phyloP scores from a whole-genome alignment of 768 basidiomycete species.

The Hericium erinaceus region DNA sequence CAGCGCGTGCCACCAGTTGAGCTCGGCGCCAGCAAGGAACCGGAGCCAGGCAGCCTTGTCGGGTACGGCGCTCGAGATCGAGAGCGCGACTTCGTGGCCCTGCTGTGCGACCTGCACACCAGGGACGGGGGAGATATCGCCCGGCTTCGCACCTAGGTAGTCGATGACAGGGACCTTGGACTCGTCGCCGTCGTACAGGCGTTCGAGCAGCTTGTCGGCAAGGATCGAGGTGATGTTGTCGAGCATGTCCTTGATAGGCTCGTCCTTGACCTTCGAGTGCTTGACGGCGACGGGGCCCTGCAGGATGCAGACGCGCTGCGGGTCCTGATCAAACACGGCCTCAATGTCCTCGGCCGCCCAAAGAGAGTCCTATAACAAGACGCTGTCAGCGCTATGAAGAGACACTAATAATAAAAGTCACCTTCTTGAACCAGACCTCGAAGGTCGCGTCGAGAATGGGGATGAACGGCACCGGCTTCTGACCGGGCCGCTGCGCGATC shows the following conservation, averaged over 20 bases:
- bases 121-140: constrained; percentile 28
- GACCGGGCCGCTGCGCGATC: constrained; percentile 90
- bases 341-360: constrained; percentile 99
- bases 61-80: constrained; percentile 46
- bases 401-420: constrained; percentile 21
- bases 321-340: constrained; percentile 97
- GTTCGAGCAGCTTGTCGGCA: constrained; percentile 67
- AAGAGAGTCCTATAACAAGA: constrained; percentile 67
- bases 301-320: constrained; percentile 94
- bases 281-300: constrained; percentile 95
- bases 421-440: constrained; percentile 99
- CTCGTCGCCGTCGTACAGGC: constrained; percentile 68
- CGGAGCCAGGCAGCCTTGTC: constrained; percentile 71
- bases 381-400: constrained; percentile 1
- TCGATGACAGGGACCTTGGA: constrained; percentile 71
- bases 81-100: constrained; percentile 37
- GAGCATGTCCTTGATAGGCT: constrained; percentile 87
- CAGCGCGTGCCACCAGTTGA: constrained; percentile 83
- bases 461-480: constrained; percentile 98
- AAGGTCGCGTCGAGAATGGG: constrained; percentile 89
- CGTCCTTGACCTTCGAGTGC: constrained; percentile 80
- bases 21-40: constrained; percentile 67
- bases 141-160: constrained; percentile 60
- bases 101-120: constrained; percentile 34
- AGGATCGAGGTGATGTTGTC: constrained; percentile 79